These are phyloP conservation scores for Trametes gibbosa DNA, from an alignment of 768 basidiomycete species.

Conservation along the genomic window DNA sequence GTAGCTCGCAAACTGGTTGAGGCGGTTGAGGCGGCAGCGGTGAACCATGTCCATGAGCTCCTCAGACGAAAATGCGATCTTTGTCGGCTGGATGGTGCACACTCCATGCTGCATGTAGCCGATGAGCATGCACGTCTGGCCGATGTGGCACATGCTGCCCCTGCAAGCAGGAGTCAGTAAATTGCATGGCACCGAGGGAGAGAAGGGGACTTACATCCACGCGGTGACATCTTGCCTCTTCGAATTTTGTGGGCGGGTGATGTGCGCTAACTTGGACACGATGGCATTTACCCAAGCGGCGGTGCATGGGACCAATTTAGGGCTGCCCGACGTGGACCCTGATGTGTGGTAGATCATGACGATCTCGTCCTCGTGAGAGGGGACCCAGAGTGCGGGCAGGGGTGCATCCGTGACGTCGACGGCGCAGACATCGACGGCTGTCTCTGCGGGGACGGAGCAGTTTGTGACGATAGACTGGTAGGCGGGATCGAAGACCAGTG, in stretches of 20 bases:
- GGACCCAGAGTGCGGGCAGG: conserved; percentile 43
- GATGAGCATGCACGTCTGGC: conserved; percentile 71
- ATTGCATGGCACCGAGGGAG: conserved; percentile 14
- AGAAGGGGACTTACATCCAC: conserved; percentile 58
- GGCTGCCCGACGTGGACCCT: conserved; percentile 81
- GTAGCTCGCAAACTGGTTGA: conserved; percentile 74
- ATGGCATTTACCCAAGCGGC: conserved; percentile 65
- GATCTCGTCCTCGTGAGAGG: conserved; percentile 38
- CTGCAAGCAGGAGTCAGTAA: conserved; percentile 41
- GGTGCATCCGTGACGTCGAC: conserved; percentile 37
- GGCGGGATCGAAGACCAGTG: conserved; percentile 61
- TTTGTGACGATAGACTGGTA: conserved; percentile 42
- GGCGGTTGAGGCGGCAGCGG: conserved; percentile 64
- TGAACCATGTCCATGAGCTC: conserved; percentile 73
- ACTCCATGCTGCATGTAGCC: conserved; percentile 70
- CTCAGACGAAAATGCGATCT: conserved; percentile 59
- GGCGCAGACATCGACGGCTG: conserved; percentile 39
- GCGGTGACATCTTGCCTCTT: conserved; percentile 65
- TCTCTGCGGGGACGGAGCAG: conserved; percentile 50
- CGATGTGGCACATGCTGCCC: conserved; percentile 85
- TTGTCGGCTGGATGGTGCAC: conserved; percentile 70
- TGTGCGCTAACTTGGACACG: conserved; percentile 55
- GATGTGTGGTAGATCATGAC: conserved; percentile 78
- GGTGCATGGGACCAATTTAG: conserved; percentile 73
- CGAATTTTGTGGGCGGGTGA: conserved; percentile 46